Base-by-base conservation (phyloP, 2,329 filamentous ascomycete genomes). In the Penicillium griseofulvum region DNA sequence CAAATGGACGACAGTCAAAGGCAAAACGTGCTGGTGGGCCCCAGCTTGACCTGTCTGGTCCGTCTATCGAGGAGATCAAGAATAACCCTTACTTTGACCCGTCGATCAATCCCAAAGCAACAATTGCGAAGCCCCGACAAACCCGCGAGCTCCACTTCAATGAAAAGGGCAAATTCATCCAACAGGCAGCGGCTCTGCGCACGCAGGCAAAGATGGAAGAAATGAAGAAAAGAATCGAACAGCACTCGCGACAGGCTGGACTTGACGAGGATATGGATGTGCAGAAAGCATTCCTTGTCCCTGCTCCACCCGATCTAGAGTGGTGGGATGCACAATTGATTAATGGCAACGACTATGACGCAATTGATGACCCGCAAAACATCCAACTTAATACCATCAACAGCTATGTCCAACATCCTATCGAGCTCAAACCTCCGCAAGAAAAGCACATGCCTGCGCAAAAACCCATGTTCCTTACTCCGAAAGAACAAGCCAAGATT, bases 241-340 rank as follows among this genome's bases (percentile, higher is more conserved):
- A 88, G 63, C 87, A 91, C 65, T 89, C 91, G 11, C 84, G 92
- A 56, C 93, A 91, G 71, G 91, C 89, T n/a, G 92, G 91, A 44
- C 90, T 97, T 59, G 93, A 97, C 66, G 93, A 97, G 71, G 93
- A 93, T 63, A 76, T 90, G 29, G 88, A 95, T 58, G 86, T 89
- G 46, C 93, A 99, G 72, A 96, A 93, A 72, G 89, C 91, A 31
- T 97, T 93, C 70, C 76, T 94, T 4, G 85, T 97, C 6, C 87
- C 93, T 59, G 81, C 83, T 31, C 94, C 94, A 10, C 94, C 94
- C 4, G 88, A 88, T 8, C 83, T 97, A 39, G 94, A 99, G 73
- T 99, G 94, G 94, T 97, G 93, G 90, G 94, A 99, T 66, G 92
- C 97, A 76, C 90, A 87, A 2, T 78, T 97, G 17, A 81, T 96